These are phyloP conservation scores for Kluyveromyces nonfermentans DNA, from an alignment of 805 yeast genomes.

Conservation along the genomic window DNA sequence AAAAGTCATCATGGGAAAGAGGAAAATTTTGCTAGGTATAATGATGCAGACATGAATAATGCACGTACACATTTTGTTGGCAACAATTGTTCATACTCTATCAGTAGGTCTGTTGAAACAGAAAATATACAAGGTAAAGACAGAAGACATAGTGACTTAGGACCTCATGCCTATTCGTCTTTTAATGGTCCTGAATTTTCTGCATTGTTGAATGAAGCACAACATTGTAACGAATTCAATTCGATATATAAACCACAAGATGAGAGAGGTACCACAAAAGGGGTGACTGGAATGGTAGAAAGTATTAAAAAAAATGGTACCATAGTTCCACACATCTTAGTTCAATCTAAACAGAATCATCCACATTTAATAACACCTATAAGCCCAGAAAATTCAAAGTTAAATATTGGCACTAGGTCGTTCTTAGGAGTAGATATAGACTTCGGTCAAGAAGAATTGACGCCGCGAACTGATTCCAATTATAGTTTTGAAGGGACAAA, in stretches of 20 bases:
- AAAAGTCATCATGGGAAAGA: background rate
- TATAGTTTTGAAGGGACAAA: background rate
- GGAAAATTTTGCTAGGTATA: background rate
- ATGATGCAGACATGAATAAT: background rate
- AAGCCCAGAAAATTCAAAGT: constrained; percentile 1
- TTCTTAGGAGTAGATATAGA: background rate
- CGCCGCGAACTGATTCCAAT: background rate
- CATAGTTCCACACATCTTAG: background rate
- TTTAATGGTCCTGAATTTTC: background rate
- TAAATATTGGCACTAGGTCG: background rate
- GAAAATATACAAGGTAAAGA: background rate
- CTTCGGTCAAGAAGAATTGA: background rate
- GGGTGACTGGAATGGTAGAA: background rate
- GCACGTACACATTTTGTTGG: background rate
- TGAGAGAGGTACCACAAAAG: background rate
- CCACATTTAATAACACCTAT: constrained; percentile 1
- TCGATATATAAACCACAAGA: background rate
- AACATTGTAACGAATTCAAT: background rate
- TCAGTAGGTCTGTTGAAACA: background rate
- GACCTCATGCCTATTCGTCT: background rate
- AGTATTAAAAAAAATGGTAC: background rate
- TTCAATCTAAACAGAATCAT: too few relatives aligned
- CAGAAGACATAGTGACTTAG: background rate
- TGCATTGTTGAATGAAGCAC: background rate
- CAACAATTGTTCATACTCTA: background rate